Percentiles rank a stretch among this genome's conserved stretches.
Conservation (phyloP, 2,329 filamentous ascomycete species). For the Beauveria sp. region DNA sequence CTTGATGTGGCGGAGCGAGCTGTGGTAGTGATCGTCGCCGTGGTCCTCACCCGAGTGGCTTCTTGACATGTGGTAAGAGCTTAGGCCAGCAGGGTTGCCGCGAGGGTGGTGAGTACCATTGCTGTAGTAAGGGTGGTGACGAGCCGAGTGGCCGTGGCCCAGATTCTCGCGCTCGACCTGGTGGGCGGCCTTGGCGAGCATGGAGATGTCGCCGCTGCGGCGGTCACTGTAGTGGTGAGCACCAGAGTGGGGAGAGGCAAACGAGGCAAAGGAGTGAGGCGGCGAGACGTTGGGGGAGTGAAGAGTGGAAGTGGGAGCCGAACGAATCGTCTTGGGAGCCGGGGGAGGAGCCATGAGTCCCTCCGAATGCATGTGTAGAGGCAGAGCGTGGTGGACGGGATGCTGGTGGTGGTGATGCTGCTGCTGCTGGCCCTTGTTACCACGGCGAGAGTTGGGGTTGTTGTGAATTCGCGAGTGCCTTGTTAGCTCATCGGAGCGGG, state of each 20-base stretch:
- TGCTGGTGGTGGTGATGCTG: conserved; percentile 29
- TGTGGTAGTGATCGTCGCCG: conserved; percentile 67
- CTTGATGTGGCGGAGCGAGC: conserved; percentile 66
- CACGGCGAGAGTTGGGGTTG: conserved; percentile 93
- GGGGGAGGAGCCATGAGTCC: conserved; percentile 72
- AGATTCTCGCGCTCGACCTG: conserved; percentile 54
- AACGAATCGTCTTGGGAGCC: conserved; percentile 72
- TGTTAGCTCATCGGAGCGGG: conserved; percentile 90
- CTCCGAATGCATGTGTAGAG: conserved; percentile 42
- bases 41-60: conserved; percentile 76
- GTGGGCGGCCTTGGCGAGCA: conserved; percentile 53
- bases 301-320: conserved; percentile 77
- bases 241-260: conserved; percentile 41
- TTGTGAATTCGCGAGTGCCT: conserved; percentile 97
- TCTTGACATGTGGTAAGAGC: conserved; percentile 90
- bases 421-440: conserved; percentile 64
- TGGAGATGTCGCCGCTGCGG: conserved; percentile 47
- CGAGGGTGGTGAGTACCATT: conserved; percentile 42
- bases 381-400: conserved; percentile 30
- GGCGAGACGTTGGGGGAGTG: conserved; percentile 95
- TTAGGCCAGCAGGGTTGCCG: conserved; percentile 65
- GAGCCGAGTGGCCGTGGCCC: conserved; percentile 35
- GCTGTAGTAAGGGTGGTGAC: conserved; percentile 48
- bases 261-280: conserved; percentile 79
- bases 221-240: conserved; percentile 38